Evolutionary conservation across 352 stramenopile genomes (phyloP).

Genomic region (Phytophthora niederhauseri): DNA sequence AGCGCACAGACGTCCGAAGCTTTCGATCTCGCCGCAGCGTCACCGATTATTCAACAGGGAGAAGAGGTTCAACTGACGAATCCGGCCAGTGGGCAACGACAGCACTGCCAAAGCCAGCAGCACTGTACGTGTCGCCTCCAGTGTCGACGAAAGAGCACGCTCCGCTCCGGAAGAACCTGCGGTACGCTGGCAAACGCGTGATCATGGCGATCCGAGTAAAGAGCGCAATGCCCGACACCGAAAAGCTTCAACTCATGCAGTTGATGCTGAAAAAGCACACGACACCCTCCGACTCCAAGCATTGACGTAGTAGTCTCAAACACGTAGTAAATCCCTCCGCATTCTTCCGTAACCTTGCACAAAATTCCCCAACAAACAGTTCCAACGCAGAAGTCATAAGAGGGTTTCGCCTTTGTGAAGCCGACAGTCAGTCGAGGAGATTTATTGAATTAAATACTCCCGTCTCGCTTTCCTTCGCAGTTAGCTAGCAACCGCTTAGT

Average conservation of each 20-base stretch:
- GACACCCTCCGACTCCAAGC: neutral
- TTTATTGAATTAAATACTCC: conserved; percentile 77
- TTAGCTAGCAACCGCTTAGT: conserved; percentile 59
- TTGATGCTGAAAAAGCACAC: conserved; percentile 49
- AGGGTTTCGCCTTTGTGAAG: conserved; percentile 47
- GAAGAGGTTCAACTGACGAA: conserved; percentile 14
- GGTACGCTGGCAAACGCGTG: conserved; percentile 66
- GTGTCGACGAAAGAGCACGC: neutral
- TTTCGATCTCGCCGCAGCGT: conserved; percentile 31
- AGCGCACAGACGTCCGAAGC: conserved; percentile 26
- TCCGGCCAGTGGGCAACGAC: conserved; percentile 22
- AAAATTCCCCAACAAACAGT: neutral
- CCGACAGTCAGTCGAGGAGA: conserved; percentile 67
- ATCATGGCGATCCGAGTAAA: conserved; percentile 75
- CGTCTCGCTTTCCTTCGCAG: conserved; percentile 43
- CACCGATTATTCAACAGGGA: conserved; percentile 20
- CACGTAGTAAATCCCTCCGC: neutral
- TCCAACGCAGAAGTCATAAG: neutral
- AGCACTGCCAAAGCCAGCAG: neutral
- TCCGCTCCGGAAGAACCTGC: conserved; percentile 39
- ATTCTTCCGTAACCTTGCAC: neutral
- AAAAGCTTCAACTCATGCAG: conserved; percentile 69
- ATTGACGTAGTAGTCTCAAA: neutral
- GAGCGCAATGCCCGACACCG: conserved; percentile 41
- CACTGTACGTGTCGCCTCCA: neutral